Conservation (phyloP, 106 monocot species). For the Allium cepa region DNA sequence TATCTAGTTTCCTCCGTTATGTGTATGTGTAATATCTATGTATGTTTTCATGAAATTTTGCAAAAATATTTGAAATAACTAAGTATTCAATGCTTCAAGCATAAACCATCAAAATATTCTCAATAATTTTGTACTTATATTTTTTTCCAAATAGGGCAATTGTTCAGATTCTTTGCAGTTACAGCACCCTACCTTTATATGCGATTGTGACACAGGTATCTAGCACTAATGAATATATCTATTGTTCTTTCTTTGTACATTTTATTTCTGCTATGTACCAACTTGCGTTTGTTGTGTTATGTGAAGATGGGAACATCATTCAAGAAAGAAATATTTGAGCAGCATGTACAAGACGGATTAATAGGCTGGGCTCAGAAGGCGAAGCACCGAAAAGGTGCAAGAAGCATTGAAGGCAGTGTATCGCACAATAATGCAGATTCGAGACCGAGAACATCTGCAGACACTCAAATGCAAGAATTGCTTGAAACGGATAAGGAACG, state of each 20-base stretch:
- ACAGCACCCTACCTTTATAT: conserved; percentile 54
- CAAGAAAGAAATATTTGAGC: conserved; percentile 66
- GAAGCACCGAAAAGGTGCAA: conserved; percentile 22
- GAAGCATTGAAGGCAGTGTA: background rate
- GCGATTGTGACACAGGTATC: conserved; percentile 53
- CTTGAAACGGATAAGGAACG: background rate
- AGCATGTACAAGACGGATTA: conserved; percentile 51
- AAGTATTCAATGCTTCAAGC: too few species aligned
- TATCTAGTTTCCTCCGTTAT: too few species aligned
- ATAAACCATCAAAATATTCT: background rate
- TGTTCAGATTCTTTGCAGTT: conserved; percentile 50
- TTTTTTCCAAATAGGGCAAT: conserved; percentile 15
- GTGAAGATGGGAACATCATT: conserved; percentile 68
- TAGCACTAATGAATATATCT: background rate
- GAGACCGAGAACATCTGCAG: background rate
- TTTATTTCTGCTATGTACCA: background rate
- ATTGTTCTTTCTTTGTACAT: background rate
- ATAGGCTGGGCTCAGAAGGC: conserved; percentile 53
- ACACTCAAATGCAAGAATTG: conserved; percentile 6
- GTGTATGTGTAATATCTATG: too few species aligned
- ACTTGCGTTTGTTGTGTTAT: background rate
- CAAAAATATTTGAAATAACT: too few species aligned
- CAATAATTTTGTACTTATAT: background rate
- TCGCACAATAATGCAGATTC: background rate
- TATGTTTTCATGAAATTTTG: too few species aligned